phyloP scores from a whole-genome alignment of 805 yeast species.

The Yarrowia sp. region DNA sequence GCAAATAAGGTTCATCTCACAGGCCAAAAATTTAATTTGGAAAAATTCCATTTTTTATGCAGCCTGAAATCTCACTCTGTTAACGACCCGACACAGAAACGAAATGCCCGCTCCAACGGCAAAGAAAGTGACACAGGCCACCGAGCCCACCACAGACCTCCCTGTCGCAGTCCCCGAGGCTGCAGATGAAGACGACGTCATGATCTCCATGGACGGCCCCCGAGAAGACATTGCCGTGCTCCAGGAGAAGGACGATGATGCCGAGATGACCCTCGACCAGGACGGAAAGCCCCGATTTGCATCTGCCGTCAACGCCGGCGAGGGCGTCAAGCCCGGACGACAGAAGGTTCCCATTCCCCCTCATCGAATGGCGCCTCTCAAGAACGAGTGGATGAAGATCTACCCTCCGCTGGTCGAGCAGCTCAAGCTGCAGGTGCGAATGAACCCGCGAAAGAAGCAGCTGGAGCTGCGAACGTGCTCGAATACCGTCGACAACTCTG shows the following conservation, averaged over 20 bases:
- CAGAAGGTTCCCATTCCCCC: constrained; percentile 95
- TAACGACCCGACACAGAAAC: not conserved
- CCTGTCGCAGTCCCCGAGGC: constrained; percentile 41
- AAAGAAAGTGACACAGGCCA: constrained; percentile 30
- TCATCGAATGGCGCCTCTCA: constrained; percentile 93
- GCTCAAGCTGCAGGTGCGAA: constrained; percentile 89
- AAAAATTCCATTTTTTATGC: constrained; percentile 15
- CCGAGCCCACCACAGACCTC: constrained; percentile 44
- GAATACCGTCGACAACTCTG: constrained; percentile 84
- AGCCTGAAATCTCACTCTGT: constrained; percentile 1
- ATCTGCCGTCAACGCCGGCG: constrained; percentile 62
- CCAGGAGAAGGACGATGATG: constrained; percentile 37
- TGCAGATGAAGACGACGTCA: constrained; percentile 23
- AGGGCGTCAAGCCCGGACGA: constrained; percentile 73
- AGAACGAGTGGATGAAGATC: constrained; percentile 86
- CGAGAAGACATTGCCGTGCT: constrained; percentile 38
- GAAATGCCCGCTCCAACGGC: constrained; percentile 43
- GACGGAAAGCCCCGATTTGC: constrained; percentile 84
- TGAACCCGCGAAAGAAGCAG: constrained; percentile 77
- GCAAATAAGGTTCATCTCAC: too few species aligned
- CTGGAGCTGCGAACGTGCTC: constrained; percentile 85
- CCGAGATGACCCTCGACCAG: constrained; percentile 63
- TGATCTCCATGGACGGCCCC: constrained; percentile 45
- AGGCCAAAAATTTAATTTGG: constrained; percentile 9
- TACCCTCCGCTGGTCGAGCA: constrained; percentile 96